These are phyloP conservation scores for Planoprotostelium fungivorum DNA, from an alignment of 78 protist species.

Conservation along the genomic window DNA sequence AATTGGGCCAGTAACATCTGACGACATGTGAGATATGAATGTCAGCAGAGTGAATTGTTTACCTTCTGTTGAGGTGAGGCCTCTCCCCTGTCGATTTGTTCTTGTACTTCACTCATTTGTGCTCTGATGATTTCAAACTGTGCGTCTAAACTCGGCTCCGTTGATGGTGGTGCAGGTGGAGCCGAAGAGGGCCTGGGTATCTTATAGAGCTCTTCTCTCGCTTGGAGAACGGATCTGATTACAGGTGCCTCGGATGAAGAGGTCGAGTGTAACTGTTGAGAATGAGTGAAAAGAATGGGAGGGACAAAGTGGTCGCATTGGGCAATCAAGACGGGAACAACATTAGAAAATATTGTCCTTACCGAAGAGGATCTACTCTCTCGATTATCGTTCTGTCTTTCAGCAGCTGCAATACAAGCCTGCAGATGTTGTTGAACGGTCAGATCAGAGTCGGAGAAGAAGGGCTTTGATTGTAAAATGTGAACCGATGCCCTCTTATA, in stretches of 20 bases:
- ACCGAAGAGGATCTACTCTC: neutral
- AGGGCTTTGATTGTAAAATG: too few species aligned
- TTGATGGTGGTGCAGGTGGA: neutral
- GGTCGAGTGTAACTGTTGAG: neutral
- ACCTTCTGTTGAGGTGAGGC: neutral
- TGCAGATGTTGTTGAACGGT: neutral
- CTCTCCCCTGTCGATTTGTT: neutral
- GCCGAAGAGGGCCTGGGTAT: neutral
- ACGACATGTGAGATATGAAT: neutral
- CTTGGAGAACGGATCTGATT: neutral
- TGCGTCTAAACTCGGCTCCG: neutral
- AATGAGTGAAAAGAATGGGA: neutral
- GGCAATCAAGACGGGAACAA: neutral
- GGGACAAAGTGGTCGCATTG: too few species aligned
- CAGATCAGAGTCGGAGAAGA: too few species aligned
- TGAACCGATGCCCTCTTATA: too few species aligned
- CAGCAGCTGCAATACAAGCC: neutral
- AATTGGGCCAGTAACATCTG: neutral
- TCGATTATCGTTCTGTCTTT: neutral
- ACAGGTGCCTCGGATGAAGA: neutral
- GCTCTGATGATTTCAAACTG: neutral
- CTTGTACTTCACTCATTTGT: neutral
- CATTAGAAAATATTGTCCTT: neutral
- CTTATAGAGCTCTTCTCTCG: neutral
- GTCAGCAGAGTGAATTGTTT: neutral